Evolutionary conservation across 768 basidiomycete genomes (phyloP), one percentile per base, ranked within the genome.

Genomic region (Tulasnella sp.): DNA sequence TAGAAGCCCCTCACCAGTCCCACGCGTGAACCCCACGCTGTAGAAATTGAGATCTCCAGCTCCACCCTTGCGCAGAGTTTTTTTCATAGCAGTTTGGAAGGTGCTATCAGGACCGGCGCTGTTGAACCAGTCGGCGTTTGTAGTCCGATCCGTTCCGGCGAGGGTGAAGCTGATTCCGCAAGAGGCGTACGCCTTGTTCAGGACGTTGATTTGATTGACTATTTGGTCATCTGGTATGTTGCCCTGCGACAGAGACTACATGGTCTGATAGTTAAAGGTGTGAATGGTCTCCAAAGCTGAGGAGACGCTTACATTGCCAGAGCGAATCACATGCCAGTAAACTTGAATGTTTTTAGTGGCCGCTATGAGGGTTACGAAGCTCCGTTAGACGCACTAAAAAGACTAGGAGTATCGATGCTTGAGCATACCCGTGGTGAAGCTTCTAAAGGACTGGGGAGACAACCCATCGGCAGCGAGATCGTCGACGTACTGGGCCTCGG

Each of bases 11-110:
- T 39, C 67, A 83, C 82, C 84, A 83, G 13, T 35, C 26, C 79
- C 79, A 23, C 37, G 51, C 71, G 2, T 73, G 78, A 72, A 80
- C n/a, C 80, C 78, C 13, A 79, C 75, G 15, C 85, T 84, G 81
- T 85, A 87, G 46, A 87, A 79, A 78, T 86, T 87, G 72, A 87
- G 81, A 20, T 72, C 79, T 40, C 74, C 39, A 23, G 77, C 75
- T 37, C 80, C 83, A 40, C 83, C 83, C 39, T 74, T 82, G 78
- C 85, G 84, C 77, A 87, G 85, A 18, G 83, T 75, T 5, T 46
- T 79, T 78, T 86, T 84, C 86, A 86, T 85, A 39, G 83, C 81
- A 40, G 80, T 80, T 75, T 85, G 83, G 78, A 82, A 82, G 55
- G 80, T 83, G 81, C 82, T 80, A 74, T 77, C 55, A 23, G 81